Evolutionary conservation across 2,329 filamentous ascomycete species (phyloP), one percentile per base, ranked within the genome.

Genomic region (Tolypocladium album): DNA sequence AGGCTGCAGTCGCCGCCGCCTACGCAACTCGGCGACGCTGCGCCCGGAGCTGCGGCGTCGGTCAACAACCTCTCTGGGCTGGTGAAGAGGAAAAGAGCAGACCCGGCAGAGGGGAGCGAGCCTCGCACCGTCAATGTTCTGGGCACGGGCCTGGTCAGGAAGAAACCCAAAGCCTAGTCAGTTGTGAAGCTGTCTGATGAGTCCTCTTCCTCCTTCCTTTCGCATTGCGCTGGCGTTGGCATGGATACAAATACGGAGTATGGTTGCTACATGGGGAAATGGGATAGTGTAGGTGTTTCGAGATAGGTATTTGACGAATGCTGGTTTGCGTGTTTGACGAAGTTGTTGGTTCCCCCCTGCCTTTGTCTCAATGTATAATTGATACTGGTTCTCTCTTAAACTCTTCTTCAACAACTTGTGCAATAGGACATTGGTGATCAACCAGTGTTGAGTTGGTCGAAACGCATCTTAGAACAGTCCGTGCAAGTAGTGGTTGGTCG

Each of bases 41-140:
- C 62, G 15, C 61, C 61, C 4, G 60, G 50, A 11, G n/a, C 40
- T 4, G n/a, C 36, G 9, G 60, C 60, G 2, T 61, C 60, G 3
- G 71, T 81, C 2, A 82, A 80, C 57, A 79, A 82, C 59, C 62
- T 84, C 31, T 76, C 78, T 0, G 76, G 76, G 0, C 68, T 83
- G 27, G 70, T 84, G 27, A 82, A 76, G 67, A 71, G 75, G 59
- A 82, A 80, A 67, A 72, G 75, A n/a, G 64, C 69, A 34, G 67
- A 72, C 38, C 64, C 68, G 9, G 55, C 63, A 36, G 61, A 63
- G 42, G 50, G 59, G 42, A 63, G 66, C 4, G 66, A 65, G 9
- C 55, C 58, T 8, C 52, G 58, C 36, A 69, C 68, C 61, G 70
- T 73, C 38, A 85, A 85, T 66, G 71, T 83, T 31, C 72, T 85